Evolutionary conservation across 1,139 yeast genomes (phyloP).

Genomic region (Lodderomyces pseudojiufengensis): DNA sequence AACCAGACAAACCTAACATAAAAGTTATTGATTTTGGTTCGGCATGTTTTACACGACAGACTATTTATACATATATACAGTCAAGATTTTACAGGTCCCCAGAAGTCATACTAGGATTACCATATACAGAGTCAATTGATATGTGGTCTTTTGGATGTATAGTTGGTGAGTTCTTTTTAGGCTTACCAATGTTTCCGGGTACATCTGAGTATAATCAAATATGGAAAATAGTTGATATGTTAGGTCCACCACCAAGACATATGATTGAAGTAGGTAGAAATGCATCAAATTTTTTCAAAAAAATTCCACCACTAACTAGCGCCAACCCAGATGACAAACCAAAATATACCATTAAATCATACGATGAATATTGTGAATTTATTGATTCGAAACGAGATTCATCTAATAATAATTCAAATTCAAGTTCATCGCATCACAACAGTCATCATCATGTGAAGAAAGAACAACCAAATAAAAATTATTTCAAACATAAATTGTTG

Average conservation of each 20-base stretch:
- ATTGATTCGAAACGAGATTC: slow-evolving; percentile 34
- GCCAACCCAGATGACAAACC: slow-evolving; percentile 27
- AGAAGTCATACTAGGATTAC: slow-evolving; percentile 87
- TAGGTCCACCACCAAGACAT: slow-evolving; percentile 90
- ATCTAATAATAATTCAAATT: background rate
- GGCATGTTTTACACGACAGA: slow-evolving; percentile 89
- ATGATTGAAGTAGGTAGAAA: slow-evolving; percentile 96
- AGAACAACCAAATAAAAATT: slow-evolving; percentile 81
- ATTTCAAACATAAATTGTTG: slow-evolving; percentile 71
- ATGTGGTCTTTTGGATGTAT: slow-evolving; percentile 99
- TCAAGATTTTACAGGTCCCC: slow-evolving; percentile 95
- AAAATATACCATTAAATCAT: slow-evolving; percentile 28
- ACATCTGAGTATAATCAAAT: slow-evolving; percentile 90
- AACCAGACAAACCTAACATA: slow-evolving; percentile 81
- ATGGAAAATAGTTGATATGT: slow-evolving; percentile 73
- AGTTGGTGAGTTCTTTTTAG: slow-evolving; percentile 87
- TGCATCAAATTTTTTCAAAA: slow-evolving; percentile 65
- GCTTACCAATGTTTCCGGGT: slow-evolving; percentile 94
- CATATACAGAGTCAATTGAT: slow-evolving; percentile 88
- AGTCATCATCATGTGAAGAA: slow-evolving; percentile 47
- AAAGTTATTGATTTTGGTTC: slow-evolving; percentile 96
- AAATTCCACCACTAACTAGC: slow-evolving; percentile 20
- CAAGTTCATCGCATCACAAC: background rate
- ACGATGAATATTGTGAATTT: slow-evolving; percentile 39
- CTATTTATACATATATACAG: slow-evolving; percentile 90